Percentiles rank a stretch among this genome's conserved stretches.
Evolutionary conservation across 306 rosid species (phyloP).

Genomic region (Malus orientalis): DNA sequence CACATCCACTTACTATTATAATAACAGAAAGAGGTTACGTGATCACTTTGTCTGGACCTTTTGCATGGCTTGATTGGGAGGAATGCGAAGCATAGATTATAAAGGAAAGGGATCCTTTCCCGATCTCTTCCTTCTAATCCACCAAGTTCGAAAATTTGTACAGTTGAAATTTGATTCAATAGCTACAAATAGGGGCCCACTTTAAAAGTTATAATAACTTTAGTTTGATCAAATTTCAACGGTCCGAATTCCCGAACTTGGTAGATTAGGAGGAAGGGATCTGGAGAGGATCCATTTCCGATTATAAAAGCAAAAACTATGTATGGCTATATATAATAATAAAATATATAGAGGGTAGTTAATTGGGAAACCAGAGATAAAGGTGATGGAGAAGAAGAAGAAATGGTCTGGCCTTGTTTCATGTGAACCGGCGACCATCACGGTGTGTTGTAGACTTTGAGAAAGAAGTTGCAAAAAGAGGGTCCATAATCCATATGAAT

Average conservation of each 20-base stretch:
- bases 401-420: conserved; percentile 32
- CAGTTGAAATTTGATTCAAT: accelerated
- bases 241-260: accelerated
- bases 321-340: background rate
- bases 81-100: background rate
- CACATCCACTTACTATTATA: conserved; percentile 9
- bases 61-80: conserved; percentile 23
- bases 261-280: accelerated
- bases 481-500: too few relatives aligned
- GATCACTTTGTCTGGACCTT: background rate
- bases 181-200: accelerated
- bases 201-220: too few relatives aligned
- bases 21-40: background rate
- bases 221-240: too few relatives aligned
- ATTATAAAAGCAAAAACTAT: conserved; percentile 5
- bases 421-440: conserved; percentile 54
- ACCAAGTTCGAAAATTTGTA: accelerated
- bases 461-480: conserved; percentile 8
- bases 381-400: background rate
- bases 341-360: conserved; percentile 6
- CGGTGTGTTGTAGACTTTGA: conserved; percentile 41
- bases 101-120: background rate
- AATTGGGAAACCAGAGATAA: conserved; percentile 28
- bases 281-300: background rate
- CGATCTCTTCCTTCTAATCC: too few relatives aligned